Base-by-base conservation (phyloP, 345 rosid species). In the Carallia pectinifolia region DNA sequence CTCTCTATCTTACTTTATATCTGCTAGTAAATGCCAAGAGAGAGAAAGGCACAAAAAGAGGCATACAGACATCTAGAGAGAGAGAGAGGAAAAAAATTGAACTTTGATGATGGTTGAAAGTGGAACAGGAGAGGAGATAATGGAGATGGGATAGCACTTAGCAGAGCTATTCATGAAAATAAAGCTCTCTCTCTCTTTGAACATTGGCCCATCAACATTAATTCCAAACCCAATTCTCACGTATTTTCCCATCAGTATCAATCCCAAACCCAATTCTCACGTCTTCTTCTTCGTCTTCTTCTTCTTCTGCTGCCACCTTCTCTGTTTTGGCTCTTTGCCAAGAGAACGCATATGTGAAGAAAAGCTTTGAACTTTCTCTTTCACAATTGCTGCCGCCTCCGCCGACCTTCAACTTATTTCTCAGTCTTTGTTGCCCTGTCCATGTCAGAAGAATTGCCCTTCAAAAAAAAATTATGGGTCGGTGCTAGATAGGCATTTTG, bases 361-460 rank as follows among this genome's bases (percentile, higher is more conserved):
- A 44, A 70, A 76, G 81, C 66, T 67, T 33, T 65, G 69, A 36
- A 44, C 80, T 69, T 74, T 64, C 76, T 50, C 76, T 76, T 61
- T 74, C 74, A 37, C 63, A 40, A 27, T 67, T 61, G 71, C 58
- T 36, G 52, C 62, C 59, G 19, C 37, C 36, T 64, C 52, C 2
- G 23, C 23, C 23, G 0, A 17, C 55, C 48, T 23, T 58, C 18
- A 12, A 31, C 62, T 61, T 71, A 8, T 68, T 58, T 48, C 39
- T 65, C 69, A 55, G 81, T 80, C 89, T 77, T 64, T 75, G 70
- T 56, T 83, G 82, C 68, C 68, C 87, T 74, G 79, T 81, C 76
- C 71, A 47, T 66, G 55, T 48, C 74, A 39, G 40, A 73, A 73
- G 33, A 50, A 33, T 31, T 29, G 47, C 64, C 23, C 59, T 15